Percentiles rank a stretch among this genome's conserved stretches.
These are phyloP conservation scores for Amaranthus cruentus DNA, from an alignment of 148 eudicot species.

Conservation along the genomic window DNA sequence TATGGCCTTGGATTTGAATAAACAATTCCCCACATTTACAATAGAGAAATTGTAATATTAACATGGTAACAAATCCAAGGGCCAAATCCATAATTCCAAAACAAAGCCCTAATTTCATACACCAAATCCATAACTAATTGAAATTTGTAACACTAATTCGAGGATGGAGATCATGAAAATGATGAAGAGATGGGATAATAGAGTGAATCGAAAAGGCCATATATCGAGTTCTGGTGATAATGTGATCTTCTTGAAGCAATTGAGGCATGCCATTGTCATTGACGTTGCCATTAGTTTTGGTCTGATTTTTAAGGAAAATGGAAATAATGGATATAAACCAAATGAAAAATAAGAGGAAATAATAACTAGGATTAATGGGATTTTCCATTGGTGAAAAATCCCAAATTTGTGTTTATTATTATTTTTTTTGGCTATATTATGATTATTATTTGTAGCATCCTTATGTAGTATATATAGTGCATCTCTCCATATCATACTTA, in stretches of 20 bases:
- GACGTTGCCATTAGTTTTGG: not conserved
- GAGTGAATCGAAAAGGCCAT: constrained; percentile 14
- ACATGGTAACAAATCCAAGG: too few relatives aligned
- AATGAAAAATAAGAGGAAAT: constrained; percentile 20
- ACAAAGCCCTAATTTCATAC: not conserved
- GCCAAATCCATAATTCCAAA: too few relatives aligned
- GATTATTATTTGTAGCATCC: not conserved
- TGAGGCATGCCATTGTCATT: constrained; percentile 12
- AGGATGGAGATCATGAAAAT: not conserved
- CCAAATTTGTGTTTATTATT: not conserved
- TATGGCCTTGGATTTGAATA: too few relatives aligned
- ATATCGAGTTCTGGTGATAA: constrained; percentile 4
- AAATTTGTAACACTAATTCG: not conserved
- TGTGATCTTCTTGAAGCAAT: constrained; percentile 23
- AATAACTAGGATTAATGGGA: constrained; percentile 20
- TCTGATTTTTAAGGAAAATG: constrained; percentile 16
- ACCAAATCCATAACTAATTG: not conserved
- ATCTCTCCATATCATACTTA: too few relatives aligned
- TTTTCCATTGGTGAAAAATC: constrained; percentile 16
- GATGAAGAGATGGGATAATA: constrained; percentile 14
- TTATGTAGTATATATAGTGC: too few relatives aligned
- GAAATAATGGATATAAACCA: constrained; percentile 26
- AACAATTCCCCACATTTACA: too few relatives aligned
- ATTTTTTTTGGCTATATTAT: not conserved
- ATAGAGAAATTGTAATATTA: too few relatives aligned